Conservation (phyloP, 2,329 filamentous ascomycete genomes). For the Penicillium sp. region DNA sequence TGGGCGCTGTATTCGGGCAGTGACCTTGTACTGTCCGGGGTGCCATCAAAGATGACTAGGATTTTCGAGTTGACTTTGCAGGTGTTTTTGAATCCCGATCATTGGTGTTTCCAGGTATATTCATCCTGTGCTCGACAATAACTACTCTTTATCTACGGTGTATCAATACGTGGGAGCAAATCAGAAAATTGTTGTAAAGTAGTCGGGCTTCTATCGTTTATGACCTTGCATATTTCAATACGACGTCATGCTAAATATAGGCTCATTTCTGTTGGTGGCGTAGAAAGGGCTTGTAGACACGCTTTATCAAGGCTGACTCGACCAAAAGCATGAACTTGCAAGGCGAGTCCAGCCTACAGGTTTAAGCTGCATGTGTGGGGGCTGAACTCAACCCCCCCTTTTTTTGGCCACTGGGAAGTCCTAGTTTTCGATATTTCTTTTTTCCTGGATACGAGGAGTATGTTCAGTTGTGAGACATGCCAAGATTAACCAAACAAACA, state of each 20-base stretch:
- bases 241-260: too few relatives aligned
- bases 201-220: too few relatives aligned
- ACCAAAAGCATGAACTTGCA: not conserved
- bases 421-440: not conserved
- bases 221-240: too few relatives aligned
- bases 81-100: not conserved
- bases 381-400: not conserved
- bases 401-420: not conserved
- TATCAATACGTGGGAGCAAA: not conserved
- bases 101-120: not conserved
- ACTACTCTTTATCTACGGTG: not conserved
- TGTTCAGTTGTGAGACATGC: too few relatives aligned
- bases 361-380: not conserved
- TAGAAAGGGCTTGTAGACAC: too few relatives aligned
- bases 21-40: too few relatives aligned
- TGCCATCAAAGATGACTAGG: too few relatives aligned
- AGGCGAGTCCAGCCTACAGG: not conserved
- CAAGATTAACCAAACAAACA: not conserved
- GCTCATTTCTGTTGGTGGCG: too few relatives aligned
- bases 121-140: not conserved
- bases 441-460: too few relatives aligned
- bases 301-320: not conserved
- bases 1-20: too few relatives aligned
- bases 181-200: too few relatives aligned
- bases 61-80: not conserved